Evolutionary conservation across 768 basidiomycete species (phyloP).

Genomic region (Nevesoporus exiguus): DNA sequence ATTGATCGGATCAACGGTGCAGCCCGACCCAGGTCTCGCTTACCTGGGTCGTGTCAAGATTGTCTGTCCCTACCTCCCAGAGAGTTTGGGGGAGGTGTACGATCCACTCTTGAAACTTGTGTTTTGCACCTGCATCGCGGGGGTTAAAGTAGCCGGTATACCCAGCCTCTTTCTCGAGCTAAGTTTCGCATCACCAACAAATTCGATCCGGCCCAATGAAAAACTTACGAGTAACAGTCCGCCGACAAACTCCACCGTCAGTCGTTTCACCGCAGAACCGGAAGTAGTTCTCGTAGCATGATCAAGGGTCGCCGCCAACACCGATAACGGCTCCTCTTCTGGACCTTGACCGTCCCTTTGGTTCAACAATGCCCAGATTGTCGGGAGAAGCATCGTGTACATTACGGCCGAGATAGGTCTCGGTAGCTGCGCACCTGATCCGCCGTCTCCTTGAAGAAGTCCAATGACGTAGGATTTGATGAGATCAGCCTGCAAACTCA

Average conservation of each 20-base stretch:
- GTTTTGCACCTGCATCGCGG: constrained; percentile 23
- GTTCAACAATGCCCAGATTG: constrained; percentile 73
- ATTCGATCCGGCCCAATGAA: background rate
- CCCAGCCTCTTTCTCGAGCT: constrained; percentile 60
- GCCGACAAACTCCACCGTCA: constrained; percentile 73
- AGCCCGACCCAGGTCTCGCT: constrained; percentile 8
- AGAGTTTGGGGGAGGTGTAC: constrained; percentile 72
- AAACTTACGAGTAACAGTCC: constrained; percentile 63
- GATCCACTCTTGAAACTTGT: constrained; percentile 61
- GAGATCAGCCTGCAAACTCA: constrained; percentile 42
- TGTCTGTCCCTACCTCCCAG: constrained; percentile 75
- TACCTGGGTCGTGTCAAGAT: constrained; percentile 62
- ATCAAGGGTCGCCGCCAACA: constrained; percentile 55
- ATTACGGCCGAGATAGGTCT: constrained; percentile 50
- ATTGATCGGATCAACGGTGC: constrained; percentile 5
- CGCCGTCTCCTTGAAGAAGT: constrained; percentile 52
- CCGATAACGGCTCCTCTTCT: constrained; percentile 21
- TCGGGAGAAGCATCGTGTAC: constrained; percentile 71
- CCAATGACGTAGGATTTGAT: constrained; percentile 61
- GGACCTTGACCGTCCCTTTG: constrained; percentile 31
- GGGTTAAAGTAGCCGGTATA: constrained; percentile 50
- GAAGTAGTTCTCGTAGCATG: constrained; percentile 62
- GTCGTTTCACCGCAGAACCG: constrained; percentile 58
- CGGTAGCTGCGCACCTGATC: constrained; percentile 41
- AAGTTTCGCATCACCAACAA: constrained; percentile 5